phyloP scores from a whole-genome alignment of 441 rosid species.

The Gossypium davidsonii region DNA sequence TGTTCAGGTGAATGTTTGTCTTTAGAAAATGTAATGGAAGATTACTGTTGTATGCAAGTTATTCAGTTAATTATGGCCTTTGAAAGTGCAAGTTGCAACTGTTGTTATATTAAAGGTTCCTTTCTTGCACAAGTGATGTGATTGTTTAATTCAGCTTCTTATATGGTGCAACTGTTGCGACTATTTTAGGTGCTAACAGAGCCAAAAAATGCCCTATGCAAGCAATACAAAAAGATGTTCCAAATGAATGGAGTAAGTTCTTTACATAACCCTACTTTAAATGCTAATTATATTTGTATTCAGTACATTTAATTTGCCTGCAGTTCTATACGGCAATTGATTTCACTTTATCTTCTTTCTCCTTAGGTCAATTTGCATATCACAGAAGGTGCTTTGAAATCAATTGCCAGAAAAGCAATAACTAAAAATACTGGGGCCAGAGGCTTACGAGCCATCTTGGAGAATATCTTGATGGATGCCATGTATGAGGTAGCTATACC shows the following conservation, averaged over 20 bases:
- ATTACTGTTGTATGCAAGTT: not conserved
- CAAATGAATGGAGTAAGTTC: conserved; percentile 81
- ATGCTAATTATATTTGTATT: not conserved
- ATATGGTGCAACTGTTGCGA: not conserved
- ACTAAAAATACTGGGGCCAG: conserved; percentile 90
- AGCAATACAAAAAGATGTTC: conserved; percentile 93
- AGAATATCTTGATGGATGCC: conserved; percentile 86
- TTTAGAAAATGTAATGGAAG: not conserved
- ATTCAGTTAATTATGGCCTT: not conserved
- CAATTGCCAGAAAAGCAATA: conserved; percentile 80
- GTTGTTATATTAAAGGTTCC: not conserved
- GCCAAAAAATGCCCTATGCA: conserved; percentile 92
- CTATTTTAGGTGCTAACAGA: conserved; percentile 73
- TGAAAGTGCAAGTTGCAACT: not conserved
- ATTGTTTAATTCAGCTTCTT: not conserved
- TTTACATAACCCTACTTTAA: conserved; percentile 10
- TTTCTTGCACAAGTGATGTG: not conserved
- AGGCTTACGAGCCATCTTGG: conserved; percentile 77
- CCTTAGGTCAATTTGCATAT: conserved; percentile 84
- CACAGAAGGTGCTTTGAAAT: conserved; percentile 62
- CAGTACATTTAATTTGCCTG: not conserved
- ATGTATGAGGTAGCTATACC: conserved; percentile 82
- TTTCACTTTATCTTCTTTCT: conserved; percentile 5
- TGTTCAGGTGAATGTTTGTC: conserved; percentile 56
- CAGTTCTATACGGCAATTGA: not conserved